These are phyloP conservation scores for Pichia sp. DNA, from an alignment of 1,139 yeast species.

Conservation along the genomic window DNA sequence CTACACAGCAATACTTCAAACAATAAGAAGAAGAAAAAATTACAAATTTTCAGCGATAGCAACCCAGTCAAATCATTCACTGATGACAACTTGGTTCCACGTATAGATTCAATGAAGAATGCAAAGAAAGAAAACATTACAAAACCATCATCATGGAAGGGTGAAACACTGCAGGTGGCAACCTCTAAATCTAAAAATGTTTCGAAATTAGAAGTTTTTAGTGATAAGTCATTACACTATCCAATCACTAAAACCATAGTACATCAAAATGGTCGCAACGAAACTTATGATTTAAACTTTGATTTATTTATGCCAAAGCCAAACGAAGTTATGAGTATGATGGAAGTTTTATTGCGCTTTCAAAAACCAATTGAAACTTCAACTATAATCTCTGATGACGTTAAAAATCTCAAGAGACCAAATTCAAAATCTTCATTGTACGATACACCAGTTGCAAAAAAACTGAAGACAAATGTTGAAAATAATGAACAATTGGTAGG, in stretches of 20 bases:
- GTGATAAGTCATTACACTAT: constrained; percentile 18
- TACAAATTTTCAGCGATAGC: constrained; percentile 17
- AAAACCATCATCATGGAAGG: constrained; percentile 59
- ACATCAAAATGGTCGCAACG: constrained; percentile 48
- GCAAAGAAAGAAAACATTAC: constrained; percentile 61
- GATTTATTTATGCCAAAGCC: constrained; percentile 44
- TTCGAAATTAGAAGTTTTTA: constrained; percentile 19
- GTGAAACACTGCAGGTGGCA: constrained; percentile 41
- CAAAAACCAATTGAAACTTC: background rate
- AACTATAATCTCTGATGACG: background rate
- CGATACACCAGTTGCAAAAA: constrained; percentile 11
- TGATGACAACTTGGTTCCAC: constrained; percentile 8
- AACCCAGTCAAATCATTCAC: background rate
- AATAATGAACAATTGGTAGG: background rate
- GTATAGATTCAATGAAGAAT: constrained; percentile 44
- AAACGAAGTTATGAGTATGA: constrained; percentile 21
- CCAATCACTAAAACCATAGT: constrained; percentile 39
- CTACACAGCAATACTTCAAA: constrained; percentile 1
- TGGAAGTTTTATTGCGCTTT: constrained; percentile 13
- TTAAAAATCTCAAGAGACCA: background rate
- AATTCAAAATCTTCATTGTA: background rate
- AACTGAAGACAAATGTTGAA: background rate
- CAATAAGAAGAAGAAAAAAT: constrained; percentile 14
- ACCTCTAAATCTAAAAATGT: constrained; percentile 19
- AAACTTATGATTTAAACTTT: constrained; percentile 57